Evolutionary conservation across 768 basidiomycete genomes (phyloP), one percentile per base, ranked within the genome.

Genomic region (Kwoniella europaea): DNA sequence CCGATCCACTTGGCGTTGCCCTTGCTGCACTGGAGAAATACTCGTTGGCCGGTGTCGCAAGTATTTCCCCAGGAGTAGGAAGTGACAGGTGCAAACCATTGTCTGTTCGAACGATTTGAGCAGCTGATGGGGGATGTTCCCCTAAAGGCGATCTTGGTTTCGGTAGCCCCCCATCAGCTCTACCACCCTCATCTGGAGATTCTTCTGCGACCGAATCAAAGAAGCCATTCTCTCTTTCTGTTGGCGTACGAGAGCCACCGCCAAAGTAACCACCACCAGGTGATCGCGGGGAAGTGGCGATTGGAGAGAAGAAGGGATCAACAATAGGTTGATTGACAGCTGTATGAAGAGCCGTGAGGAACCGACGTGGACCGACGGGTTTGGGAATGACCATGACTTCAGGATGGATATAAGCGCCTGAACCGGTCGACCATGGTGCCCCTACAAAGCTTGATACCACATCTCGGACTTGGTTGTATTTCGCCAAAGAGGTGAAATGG

Each of bases 361-460:
- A 90, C 10, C 96, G 89, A 50, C 96, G 89, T 7, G 97, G 97
- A 4, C 97, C 96, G 18, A 92, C 95, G 10, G 96, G 96, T 84
- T 98, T 99, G 22, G 95, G 96, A 50, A 98, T 91, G 74, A 99
- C 93, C 88, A 98, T 92, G 35, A 99, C 89, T 76, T 99, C 97
- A 0, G 97, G 91, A 12, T 91, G 82, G 16, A 68, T 58, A 27
- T 76, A 76, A 5, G 76, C 60, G 3, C 72, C 72, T 3, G 59
- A 52, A 15, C 63, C 66, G 42, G 74, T 64, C 5, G 76, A 87
- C 85, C 24, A 85, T 79, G 77, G 85, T 86, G 86, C 50, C 82
- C 82, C 72, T 60, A 91, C 85, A 20, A 90, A 85, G 18, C 88
- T 89, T 74, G 94, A 91, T 20, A 98, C 87, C 12, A 90, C 86